Conservation (phyloP, 345 rosid species). For the Brassica carinata region DNA sequence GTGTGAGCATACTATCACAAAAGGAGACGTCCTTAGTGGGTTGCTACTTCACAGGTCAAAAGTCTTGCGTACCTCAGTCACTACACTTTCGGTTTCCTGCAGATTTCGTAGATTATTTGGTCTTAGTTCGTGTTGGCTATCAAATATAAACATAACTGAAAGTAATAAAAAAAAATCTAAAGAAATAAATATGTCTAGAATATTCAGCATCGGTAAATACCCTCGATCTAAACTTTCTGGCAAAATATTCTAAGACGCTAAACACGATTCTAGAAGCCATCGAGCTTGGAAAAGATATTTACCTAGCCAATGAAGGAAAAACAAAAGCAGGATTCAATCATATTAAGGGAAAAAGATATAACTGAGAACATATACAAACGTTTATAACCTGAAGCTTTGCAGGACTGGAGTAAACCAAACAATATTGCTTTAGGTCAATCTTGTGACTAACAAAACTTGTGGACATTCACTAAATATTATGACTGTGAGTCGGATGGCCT, state of each 20-base stretch:
- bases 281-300: background rate
- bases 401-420: background rate
- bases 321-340: background rate
- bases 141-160: background rate
- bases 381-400: background rate
- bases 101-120: no score
- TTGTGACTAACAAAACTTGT: background rate
- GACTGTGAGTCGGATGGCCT: no score
- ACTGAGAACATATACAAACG: background rate
- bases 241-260: background rate
- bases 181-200: background rate
- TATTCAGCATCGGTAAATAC: background rate
- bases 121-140: no score
- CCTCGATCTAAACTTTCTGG: background rate
- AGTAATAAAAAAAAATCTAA: no score
- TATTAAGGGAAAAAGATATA: background rate
- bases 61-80: no score
- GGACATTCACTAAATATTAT: background rate
- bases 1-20: no score
- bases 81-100: no score
- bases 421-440: background rate
- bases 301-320: background rate
- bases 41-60: no score
- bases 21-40: no score
- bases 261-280: background rate